These are phyloP conservation scores for Farysia itapuensis DNA, from an alignment of 1,284 basidiomycete species.

Conservation along the genomic window DNA sequence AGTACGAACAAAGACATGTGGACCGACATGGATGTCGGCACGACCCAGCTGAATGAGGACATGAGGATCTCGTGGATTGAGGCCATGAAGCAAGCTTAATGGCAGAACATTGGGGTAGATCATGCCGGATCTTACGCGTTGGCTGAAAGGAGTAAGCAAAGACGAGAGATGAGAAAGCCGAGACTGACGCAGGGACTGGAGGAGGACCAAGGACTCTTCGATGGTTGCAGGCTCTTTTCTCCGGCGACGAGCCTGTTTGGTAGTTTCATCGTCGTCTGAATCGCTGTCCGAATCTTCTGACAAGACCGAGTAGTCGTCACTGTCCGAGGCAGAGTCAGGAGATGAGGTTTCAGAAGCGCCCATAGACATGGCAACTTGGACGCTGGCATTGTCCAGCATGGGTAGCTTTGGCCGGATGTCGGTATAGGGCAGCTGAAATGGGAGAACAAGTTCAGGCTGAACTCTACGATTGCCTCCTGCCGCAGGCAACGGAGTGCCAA, in stretches of 20 bases:
- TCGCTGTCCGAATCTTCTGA: slow-evolving; percentile 29
- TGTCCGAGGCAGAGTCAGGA: slow-evolving; percentile 31
- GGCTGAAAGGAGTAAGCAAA: slow-evolving; percentile 51
- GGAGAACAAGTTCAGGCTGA: slow-evolving; percentile 45
- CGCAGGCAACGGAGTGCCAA: slow-evolving; percentile 31
- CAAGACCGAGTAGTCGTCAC: slow-evolving; percentile 34
- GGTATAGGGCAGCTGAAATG: slow-evolving; percentile 31
- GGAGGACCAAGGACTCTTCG: slow-evolving; percentile 41
- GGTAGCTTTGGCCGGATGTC: slow-evolving; percentile 23
- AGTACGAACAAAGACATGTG: slow-evolving; percentile 48
- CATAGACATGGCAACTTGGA: slow-evolving; percentile 33
- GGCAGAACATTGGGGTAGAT: slow-evolving; percentile 46
- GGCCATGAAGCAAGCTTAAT: slow-evolving; percentile 32
- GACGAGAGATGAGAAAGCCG: slow-evolving; percentile 55
- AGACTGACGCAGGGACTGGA: slow-evolving; percentile 55
- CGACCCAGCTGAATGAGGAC: slow-evolving; percentile 46
- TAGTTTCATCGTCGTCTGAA: slow-evolving; percentile 24
- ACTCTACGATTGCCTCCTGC: slow-evolving; percentile 45
- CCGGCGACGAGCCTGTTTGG: slow-evolving; percentile 22
- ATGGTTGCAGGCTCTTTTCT: slow-evolving; percentile 36
- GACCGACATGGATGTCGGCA: slow-evolving; percentile 51
- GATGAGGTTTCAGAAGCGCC: slow-evolving; percentile 30
- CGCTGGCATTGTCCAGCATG: slow-evolving; percentile 38
- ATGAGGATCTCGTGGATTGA: slow-evolving; percentile 47
- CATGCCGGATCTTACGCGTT: slow-evolving; percentile 39